A percentile compares a stretch with the other conserved stretches of the same genome.
Evolutionary conservation across 805 yeast species (phyloP).

Genomic region (Priceomyces castillae): DNA sequence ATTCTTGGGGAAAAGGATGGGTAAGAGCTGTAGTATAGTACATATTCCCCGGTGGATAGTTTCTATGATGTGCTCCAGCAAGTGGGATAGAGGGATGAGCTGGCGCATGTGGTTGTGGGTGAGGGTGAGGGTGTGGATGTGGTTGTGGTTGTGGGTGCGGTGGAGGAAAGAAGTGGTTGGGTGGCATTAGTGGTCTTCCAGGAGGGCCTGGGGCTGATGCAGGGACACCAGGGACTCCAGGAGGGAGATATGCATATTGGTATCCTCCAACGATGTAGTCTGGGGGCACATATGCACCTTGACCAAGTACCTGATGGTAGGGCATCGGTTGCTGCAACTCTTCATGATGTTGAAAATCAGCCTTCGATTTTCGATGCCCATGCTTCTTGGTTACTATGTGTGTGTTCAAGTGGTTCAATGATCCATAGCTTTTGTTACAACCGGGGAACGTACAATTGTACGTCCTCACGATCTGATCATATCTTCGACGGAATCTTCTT

Average conservation of each 20-base stretch:
- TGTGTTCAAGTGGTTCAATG: slow-evolving; percentile 42
- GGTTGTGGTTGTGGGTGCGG: neutral
- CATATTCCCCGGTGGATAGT: neutral
- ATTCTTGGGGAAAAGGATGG: neutral
- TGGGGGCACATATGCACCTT: neutral
- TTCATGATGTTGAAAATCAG: slow-evolving; percentile 34
- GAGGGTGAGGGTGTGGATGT: neutral
- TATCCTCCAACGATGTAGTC: slow-evolving; percentile 16
- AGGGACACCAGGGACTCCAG: neutral
- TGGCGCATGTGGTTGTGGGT: neutral
- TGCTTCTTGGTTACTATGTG: slow-evolving; percentile 46
- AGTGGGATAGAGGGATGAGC: neutral
- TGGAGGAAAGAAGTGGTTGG: neutral
- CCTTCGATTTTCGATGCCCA: slow-evolving; percentile 41
- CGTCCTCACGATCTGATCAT: slow-evolving; percentile 35
- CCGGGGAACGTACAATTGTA: slow-evolving; percentile 37
- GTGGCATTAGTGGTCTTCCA: neutral
- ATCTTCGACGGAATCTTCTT: slow-evolving; percentile 34
- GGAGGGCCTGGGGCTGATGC: neutral
- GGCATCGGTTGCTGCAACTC: slow-evolving; percentile 2
- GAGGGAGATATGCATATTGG: slow-evolving; percentile 16
- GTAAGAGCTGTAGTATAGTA: neutral
- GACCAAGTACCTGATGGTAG: slow-evolving; percentile 2
- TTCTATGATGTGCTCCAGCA: neutral
- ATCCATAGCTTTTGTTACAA: slow-evolving; percentile 42